Evolutionary conservation across 495 filamentous ascomycete species (phyloP).

Genomic region (Neurospora sublineolata): DNA sequence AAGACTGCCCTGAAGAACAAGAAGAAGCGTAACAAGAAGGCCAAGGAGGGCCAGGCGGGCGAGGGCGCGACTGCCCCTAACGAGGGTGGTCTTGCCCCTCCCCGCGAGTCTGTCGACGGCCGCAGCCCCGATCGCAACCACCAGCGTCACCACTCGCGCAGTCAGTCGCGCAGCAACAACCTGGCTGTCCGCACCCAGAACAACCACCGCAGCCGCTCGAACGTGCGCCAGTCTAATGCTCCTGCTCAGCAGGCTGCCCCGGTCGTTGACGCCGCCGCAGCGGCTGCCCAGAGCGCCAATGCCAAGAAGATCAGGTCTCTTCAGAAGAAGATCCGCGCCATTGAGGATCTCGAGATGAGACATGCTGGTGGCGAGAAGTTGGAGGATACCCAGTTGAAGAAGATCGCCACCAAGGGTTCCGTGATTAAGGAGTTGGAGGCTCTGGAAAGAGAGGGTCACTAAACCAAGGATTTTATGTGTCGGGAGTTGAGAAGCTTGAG

Average conservation of each 20-base stretch:
- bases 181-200: constrained; percentile 33
- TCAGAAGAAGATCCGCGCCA: constrained; percentile 93
- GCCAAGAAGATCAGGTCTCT: constrained; percentile 82
- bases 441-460: constrained; percentile 25
- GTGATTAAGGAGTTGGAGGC: constrained; percentile 70
- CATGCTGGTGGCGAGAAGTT: constrained; percentile 88
- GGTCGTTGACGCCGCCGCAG: constrained; percentile 20
- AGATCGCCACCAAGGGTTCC: constrained; percentile 77
- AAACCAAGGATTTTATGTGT: neutral
- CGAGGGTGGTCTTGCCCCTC: constrained; percentile 29
- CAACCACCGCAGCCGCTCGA: constrained; percentile 27
- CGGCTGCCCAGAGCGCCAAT: constrained; percentile 45
- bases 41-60: constrained; percentile 53
- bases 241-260: constrained; percentile 18
- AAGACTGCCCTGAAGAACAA: constrained; percentile 94
- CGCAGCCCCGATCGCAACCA: constrained; percentile 51
- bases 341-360: constrained; percentile 95
- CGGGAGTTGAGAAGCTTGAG: neutral
- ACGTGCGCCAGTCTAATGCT: constrained; percentile 14
- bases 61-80: constrained; percentile 17
- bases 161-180: constrained; percentile 44
- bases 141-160: constrained; percentile 34
- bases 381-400: constrained; percentile 97
- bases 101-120: constrained; percentile 32
- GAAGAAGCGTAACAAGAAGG: constrained; percentile 96